Evolutionary conservation across 805 yeast genomes (phyloP), one percentile per base, ranked within the genome.

Genomic region (Candida awuae): DNA sequence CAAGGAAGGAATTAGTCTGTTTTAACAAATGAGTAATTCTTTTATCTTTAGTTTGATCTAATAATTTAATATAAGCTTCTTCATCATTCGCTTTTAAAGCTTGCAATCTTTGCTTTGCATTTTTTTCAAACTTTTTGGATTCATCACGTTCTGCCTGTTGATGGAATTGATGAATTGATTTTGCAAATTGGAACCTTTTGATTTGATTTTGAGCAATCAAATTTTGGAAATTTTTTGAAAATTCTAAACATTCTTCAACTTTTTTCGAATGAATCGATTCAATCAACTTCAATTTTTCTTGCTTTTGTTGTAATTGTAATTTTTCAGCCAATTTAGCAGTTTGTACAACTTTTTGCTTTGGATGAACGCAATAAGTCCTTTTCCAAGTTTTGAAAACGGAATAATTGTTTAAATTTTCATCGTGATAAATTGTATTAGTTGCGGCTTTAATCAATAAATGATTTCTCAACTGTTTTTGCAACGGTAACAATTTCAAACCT

Each of bases 71-170:
- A 64, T 84, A 84, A 2, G 92, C 92, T 55, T 84, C 94, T 60
- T 84, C 94, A 65, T 84, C 94, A 57, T 84, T 83, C 14, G 88
- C 84, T 59, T 80, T 82, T 67, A 84, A 73, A 21, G 92, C 92
- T 53, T 80, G 87, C 61, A 84, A 72, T 74, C 94, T 81, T 56
- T 82, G 88, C 54, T 80, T 83, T n/a, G 94, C 94, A 21, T 79
- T 83, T 56, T 75, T 77, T 59, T 84, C 92, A 45, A 80, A 61
- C 58, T 80, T 73, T 63, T 73, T 81, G 45, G 77, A 74, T 59
- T 83, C 92, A 41, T 84, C 94, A 55, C 74, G 78, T 56, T 82
- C 92, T 19, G 77, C 69, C 41, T 63, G 62, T 42, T 62, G 65
- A 50, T 80, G 86, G 62, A 65, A 71, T 47, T 63, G 66, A 42